Conservation (phyloP, 441 rosid genomes). For the Adansonia madagascariensis region DNA sequence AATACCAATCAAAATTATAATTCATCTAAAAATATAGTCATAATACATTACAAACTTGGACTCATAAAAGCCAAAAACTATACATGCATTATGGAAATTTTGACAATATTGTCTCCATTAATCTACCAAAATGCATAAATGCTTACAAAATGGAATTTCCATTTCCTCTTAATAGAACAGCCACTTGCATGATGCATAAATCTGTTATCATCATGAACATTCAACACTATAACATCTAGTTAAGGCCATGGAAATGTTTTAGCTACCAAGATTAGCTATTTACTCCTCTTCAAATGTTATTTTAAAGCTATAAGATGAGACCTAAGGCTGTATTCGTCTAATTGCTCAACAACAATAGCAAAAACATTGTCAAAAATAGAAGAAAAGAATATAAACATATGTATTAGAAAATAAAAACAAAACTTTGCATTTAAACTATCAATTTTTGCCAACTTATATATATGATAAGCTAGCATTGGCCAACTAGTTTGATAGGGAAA, state of each 20-base stretch:
- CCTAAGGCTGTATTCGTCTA: constrained; percentile 69
- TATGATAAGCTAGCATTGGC: neutral
- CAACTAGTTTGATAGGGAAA: constrained; percentile 18
- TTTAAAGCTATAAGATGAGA: constrained; percentile 68
- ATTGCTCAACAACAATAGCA: constrained; percentile 45
- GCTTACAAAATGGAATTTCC: too few species aligned
- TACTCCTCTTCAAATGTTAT: constrained; percentile 36
- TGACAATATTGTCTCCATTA: too few species aligned
- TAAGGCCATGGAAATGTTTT: constrained; percentile 32
- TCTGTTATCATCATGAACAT: too few species aligned
- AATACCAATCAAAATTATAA: too few species aligned
- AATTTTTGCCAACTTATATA: constrained; percentile 2
- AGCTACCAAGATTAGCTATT: constrained; percentile 31
- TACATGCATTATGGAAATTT: too few species aligned
- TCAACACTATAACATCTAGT: constrained; percentile 20
- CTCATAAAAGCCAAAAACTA: too few species aligned
- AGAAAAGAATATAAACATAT: neutral
- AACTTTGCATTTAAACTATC: constrained; percentile 4
- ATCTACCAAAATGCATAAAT: too few species aligned
- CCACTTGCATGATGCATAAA: too few species aligned
- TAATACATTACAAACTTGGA: too few species aligned
- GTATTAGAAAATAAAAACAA: constrained; percentile 9
- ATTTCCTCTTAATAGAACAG: too few species aligned
- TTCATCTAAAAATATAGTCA: too few species aligned
- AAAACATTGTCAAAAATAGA: constrained; percentile 13